These are phyloP conservation scores for Trichoderma sp. DNA, from an alignment of 2,329 filamentous ascomycete species.

Conservation along the genomic window DNA sequence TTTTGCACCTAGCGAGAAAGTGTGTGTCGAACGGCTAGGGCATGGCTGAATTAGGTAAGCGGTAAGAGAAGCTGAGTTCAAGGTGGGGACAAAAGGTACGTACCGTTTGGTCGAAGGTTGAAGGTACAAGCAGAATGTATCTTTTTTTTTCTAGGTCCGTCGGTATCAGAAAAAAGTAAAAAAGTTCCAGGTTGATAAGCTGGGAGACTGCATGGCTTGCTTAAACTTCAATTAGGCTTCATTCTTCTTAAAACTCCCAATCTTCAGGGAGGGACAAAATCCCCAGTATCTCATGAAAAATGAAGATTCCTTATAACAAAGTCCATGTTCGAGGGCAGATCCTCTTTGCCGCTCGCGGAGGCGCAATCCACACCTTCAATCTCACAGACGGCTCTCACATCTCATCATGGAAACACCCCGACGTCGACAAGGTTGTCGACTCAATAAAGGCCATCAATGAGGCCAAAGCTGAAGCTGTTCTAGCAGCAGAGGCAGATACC, in stretches of 20 bases:
- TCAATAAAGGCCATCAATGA: constrained; percentile 33
- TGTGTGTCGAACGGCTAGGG: constrained; percentile 44
- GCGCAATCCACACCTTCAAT: constrained; percentile 68
- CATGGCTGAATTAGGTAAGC: constrained; percentile 30
- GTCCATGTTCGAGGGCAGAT: constrained; percentile 57
- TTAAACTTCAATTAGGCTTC: constrained; percentile 4
- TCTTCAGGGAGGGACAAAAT: background rate
- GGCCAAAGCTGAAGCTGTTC: constrained; percentile 18
- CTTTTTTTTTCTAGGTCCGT: constrained; percentile 11
- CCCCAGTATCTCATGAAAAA: constrained; percentile 30
- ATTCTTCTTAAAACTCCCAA: background rate
- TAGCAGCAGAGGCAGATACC: constrained; percentile 26
- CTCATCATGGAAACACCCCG: constrained; percentile 62
- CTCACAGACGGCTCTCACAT: constrained; percentile 59
- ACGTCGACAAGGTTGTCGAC: constrained; percentile 40
- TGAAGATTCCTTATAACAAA: constrained; percentile 65
- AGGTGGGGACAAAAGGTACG: background rate
- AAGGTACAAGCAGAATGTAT: constrained; percentile 20
- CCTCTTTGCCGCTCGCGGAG: constrained; percentile 73
- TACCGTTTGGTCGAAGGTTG: background rate
- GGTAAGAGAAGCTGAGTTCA: constrained; percentile 23
- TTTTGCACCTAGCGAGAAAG: constrained; percentile 32
- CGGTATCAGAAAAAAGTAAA: background rate
- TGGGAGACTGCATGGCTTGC: background rate
- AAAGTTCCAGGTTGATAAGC: constrained; percentile 5